Base-by-base conservation (phyloP, 805 yeast genomes). In the Wickerhamiella qilinensis region DNA sequence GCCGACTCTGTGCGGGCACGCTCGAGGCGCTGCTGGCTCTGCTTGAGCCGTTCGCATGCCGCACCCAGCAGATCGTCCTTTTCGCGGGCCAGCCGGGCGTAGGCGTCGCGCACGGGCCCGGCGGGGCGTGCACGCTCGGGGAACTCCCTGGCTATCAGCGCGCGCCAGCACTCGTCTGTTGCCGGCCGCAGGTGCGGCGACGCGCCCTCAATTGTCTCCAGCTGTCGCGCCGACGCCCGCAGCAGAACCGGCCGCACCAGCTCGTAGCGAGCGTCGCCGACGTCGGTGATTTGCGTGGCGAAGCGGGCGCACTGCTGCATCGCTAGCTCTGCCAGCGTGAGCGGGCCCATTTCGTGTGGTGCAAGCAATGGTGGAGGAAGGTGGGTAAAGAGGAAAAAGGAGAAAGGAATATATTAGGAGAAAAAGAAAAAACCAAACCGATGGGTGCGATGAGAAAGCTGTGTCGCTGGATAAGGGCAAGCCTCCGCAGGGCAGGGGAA, bases 11-110 rank as follows among this genome's bases (percentile, higher is more conserved):
- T 52, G 31, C 50, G 49, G 30, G 50, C 53, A 36, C 44, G 27
- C 20, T 47, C 44, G 41, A 45, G 42, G 43, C 50, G 49, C 25
- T 46, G 43, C 44, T 55, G 55, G 31, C 50, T 50, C 18, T 45
- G 46, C 5, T 54, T 45, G 19, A 58, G 47, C 22, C 63, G 43
- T 18, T 57, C 56, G 38, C 68, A 63, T 37, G 66, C 69, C 9
- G 62, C 59, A 34, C 63, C 64, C 40, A 67, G 46, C 42, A 62
- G 70, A 3, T 63, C 64, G 37, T 68, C 64, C 36, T 65, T 71
- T 39, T 64, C 43, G 46, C 57, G 42, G 17, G 43, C 38, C 40
- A 54, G 44, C 37, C 37, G 19, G 25, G 35, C 28, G 35, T 57
- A 62, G 2, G 54, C 40, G n/a, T 46, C 37, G 6, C 57, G 43